Evolutionary conservation across 2,329 filamentous ascomycete genomes (phyloP), one percentile per base, ranked within the genome.

Genomic region (Talaromyces sp.): DNA sequence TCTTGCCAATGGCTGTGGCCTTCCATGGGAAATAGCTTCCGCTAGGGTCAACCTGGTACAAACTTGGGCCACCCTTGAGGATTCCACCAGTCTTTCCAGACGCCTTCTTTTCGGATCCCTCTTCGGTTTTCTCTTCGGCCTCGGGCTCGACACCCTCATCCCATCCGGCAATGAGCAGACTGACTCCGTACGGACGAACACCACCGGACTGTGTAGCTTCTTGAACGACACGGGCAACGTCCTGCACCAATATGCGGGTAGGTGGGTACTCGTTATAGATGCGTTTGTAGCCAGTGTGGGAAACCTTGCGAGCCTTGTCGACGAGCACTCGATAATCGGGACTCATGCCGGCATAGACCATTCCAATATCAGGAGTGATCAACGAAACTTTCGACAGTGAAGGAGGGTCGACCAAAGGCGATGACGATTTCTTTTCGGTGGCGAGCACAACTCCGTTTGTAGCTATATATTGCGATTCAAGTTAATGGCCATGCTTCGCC

Each of bases 191-290:
- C 54, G 95, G 95, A 67, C 95, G 86, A 66, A 99, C 94, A 87
- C 95, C 95, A 75, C 95, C 95, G 44, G 92, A 96, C 79, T 99
- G 95, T 64, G 95, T 99, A 64, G 95, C 95, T 81, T 99, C 95
- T 81, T 99, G 95, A 89, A 99, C 97, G 68, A 98, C 94, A 67
- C 92, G 87, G 63, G 95, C 95, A 62, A 99, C 93, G 73, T 99
- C 95, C 80, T 99, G 95, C 61, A 99, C 95, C 81, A 99, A 86
- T 89, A 99, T 99, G 77, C 95, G 89, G 61, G 95, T 99, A 5
- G 95, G 95, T n/a, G 95, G 95, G 82, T 99, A 99, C 82, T 99
- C 95, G 81, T 99, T 99, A 85, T 99, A 99, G 82, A 99, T 93
- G 78, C 95, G 92, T 87, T 99, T 99, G 88, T 99, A 99, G 78